Evolutionary conservation across 2,329 filamentous ascomycete genomes (phyloP), one percentile per base, ranked within the genome.

Genomic region (Clarireedia monteithiana): DNA sequence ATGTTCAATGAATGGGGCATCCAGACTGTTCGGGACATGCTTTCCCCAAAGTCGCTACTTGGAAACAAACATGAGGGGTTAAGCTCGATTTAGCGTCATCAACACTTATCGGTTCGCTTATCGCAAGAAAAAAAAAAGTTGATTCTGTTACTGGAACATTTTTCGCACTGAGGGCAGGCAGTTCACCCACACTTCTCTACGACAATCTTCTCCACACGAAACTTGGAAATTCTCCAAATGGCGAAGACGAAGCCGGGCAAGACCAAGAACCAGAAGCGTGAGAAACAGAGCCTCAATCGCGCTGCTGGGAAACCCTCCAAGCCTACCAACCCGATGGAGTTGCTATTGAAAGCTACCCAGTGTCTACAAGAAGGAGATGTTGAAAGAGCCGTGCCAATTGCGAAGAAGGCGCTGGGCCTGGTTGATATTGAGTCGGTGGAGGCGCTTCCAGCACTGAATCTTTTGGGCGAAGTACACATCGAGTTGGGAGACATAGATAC

Each of bases 401-500:
- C 67, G 48, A 63, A 67, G 53, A 59, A 56, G 2, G 68, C 68
- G 15, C 47, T 69, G n/a, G 40, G 45, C 1, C 50, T 62, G 6
- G 42, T 66, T 5, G 60, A 68, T 53, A 34, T 47, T 2, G 59
- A 66, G 4, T 64, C 62, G 0, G 56, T 58, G 30, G 65, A 66
- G 26, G 63, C 67, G 20, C 48, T 70, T n/a, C 67, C 64, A 7
- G 64, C 64, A 5, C 59, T 70, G 10, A 70, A 69, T 59, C 49
- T 70, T 10, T 57, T 70, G 14, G 60, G 68, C 45, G 66, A 73
- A 68, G 67, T 73, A 57, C 61, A 72, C 63, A 62, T 71, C 60
- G 54, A 73, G 66, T 55, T 70, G 49, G 62, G 94, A 60, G 89
- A 96, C 46, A 78, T 88, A 53, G 86, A 92, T 53, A 74, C 81